phyloP scores from a whole-genome alignment of 1,284 basidiomycete species.

The Afroboletus lepidellus region DNA sequence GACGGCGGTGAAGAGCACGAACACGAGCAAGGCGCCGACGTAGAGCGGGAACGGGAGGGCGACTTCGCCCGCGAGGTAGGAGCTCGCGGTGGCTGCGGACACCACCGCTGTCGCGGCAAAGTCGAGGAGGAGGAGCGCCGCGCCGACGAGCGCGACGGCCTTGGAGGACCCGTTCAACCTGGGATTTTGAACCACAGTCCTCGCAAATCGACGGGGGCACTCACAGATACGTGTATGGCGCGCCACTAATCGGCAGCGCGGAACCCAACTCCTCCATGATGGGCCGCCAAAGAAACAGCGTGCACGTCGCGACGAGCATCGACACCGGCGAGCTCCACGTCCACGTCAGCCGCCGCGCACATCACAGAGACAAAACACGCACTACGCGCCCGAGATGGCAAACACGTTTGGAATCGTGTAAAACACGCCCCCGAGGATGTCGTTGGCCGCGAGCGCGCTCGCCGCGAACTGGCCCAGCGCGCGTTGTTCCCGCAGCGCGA shows the following conservation, averaged over 20 bases:
- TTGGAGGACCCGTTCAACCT: slow-evolving; percentile 65
- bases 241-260: slow-evolving; percentile 64
- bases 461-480: slow-evolving; percentile 57
- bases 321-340: slow-evolving; percentile 61
- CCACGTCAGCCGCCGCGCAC: background rate
- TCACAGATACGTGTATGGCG: slow-evolving; percentile 66
- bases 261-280: slow-evolving; percentile 68
- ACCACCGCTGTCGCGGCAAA: slow-evolving; percentile 65
- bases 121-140: slow-evolving; percentile 62
- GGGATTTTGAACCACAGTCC: background rate
- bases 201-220: slow-evolving; percentile 13
- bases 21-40: slow-evolving; percentile 45
- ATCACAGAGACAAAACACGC: slow-evolving; percentile 13
- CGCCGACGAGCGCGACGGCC: slow-evolving; percentile 55
- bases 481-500: slow-evolving; percentile 33
- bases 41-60: slow-evolving; percentile 49
- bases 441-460: slow-evolving; percentile 65
- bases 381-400: slow-evolving; percentile 57
- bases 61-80: slow-evolving; percentile 66
- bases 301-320: slow-evolving; percentile 55
- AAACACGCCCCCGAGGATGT: slow-evolving; percentile 66
- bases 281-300: slow-evolving; percentile 67
- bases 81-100: slow-evolving; percentile 65
- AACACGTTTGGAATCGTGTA: slow-evolving; percentile 69
- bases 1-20: slow-evolving; percentile 51